These are phyloP conservation scores for Chaetoscypha palmicola DNA, from an alignment of 2,329 filamentous ascomycete species.

Conservation along the genomic window DNA sequence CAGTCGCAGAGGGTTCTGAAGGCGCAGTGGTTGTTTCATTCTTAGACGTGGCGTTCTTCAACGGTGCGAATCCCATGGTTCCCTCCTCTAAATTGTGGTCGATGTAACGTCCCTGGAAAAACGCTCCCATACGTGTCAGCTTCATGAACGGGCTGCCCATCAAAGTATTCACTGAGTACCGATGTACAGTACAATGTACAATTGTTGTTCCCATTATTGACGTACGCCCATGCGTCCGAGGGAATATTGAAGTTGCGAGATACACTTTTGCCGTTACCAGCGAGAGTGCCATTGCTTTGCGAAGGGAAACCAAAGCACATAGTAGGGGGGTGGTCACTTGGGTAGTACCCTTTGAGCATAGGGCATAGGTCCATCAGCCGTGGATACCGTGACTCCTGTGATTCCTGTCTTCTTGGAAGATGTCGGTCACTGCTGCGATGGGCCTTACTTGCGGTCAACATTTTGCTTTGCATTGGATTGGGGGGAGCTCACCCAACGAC, in stretches of 20 bases:
- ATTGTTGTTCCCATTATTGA: not conserved
- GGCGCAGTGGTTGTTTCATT: no score
- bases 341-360: conserved; percentile 12
- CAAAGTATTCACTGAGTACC: not conserved
- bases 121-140: no score
- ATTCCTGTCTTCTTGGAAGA: conserved; percentile 12
- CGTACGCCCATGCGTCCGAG: not conserved
- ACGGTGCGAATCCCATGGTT: no score
- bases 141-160: not conserved
- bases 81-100: no score
- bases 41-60: no score
- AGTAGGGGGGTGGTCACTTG: conserved; percentile 8
- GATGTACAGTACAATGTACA: no score
- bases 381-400: conserved; percentile 4
- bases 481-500: conserved; percentile 6
- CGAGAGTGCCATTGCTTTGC: not conserved
- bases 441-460: conserved; percentile 1
- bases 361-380: not conserved
- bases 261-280: not conserved
- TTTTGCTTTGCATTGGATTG: not conserved
- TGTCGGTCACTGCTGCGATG: conserved; percentile 3
- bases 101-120: no score
- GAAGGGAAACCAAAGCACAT: conserved; percentile 12
- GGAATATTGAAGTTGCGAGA: not conserved
- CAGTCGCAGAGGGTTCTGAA: no score